Conservation (phyloP, 768 basidiomycete genomes). For the Lactarius hatsudake region DNA sequence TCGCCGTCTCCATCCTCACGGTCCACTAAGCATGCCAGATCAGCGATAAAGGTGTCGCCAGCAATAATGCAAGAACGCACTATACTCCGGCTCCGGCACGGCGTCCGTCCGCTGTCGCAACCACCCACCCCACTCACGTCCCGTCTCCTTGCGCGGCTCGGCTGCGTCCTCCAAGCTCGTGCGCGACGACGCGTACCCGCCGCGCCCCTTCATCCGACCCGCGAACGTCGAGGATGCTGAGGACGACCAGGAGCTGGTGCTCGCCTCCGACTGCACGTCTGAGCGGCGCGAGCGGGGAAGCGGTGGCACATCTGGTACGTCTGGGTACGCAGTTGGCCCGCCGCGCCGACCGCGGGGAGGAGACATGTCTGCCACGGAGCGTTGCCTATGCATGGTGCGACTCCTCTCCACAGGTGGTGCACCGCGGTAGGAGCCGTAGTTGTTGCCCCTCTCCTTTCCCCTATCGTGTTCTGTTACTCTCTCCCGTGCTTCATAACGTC, state of each 20-base stretch:
- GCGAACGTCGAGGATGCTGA: constrained; percentile 36
- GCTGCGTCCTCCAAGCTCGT: constrained; percentile 46
- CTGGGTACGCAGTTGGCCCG: neutral
- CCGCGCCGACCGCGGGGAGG: constrained; percentile 5
- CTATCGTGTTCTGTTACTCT: neutral
- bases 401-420: constrained; percentile 17
- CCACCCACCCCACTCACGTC: constrained; percentile 1
- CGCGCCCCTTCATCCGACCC: constrained; percentile 35
- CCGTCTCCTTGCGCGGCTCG: constrained; percentile 16
- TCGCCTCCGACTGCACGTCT: constrained; percentile 17
- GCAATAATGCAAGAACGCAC: neutral
- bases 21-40: neutral
- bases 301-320: constrained; percentile 24
- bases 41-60: neutral
- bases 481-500: constrained; percentile 25
- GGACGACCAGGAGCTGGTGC: constrained; percentile 30
- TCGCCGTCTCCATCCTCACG: constrained; percentile 15
- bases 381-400: constrained; percentile 28
- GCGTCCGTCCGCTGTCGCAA: constrained; percentile 5
- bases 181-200: constrained; percentile 40
- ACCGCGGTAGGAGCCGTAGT: constrained; percentile 21
- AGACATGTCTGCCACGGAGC: constrained; percentile 27
- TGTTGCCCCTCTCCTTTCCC: constrained; percentile 19
- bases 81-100: neutral
- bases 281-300: constrained; percentile 25